phyloP scores from a whole-genome alignment of 108 stramenopile species.

The Craspedostauros australis region DNA sequence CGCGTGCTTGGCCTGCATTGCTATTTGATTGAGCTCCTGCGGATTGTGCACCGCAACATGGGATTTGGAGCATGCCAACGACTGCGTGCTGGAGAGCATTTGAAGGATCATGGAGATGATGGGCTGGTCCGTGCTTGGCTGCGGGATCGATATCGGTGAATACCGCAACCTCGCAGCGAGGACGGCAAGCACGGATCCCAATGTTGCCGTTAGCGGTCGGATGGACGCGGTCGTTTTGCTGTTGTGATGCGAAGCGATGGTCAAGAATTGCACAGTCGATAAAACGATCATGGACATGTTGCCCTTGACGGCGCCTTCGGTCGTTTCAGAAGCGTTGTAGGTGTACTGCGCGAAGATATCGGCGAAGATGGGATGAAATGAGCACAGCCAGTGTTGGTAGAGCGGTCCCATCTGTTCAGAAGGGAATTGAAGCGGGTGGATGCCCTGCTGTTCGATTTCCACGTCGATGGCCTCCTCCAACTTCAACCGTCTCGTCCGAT shows the following conservation, averaged over 20 bases:
- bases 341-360: conserved; percentile 7
- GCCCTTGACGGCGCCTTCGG: conserved; percentile 66
- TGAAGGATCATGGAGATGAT: conserved; percentile 49
- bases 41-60: conserved; percentile 4
- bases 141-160: conserved; percentile 25
- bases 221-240: conserved; percentile 1
- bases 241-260: conserved; percentile 9
- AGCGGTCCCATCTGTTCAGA: conserved; percentile 21
- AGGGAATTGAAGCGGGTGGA: conserved; percentile 7
- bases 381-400: conserved; percentile 4
- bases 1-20: conserved; percentile 23
- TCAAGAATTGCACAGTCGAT: conserved; percentile 26
- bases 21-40: conserved; percentile 12
- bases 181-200: conserved; percentile 54
- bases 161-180: conserved; percentile 56
- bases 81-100: conserved; percentile 19
- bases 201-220: conserved; percentile 46
- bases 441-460: conserved; percentile 32
- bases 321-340: conserved; percentile 3
- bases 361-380: conserved; percentile 4
- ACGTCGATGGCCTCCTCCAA: conserved; percentile 47
- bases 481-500: conserved; percentile 41
- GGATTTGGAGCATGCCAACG: background rate
- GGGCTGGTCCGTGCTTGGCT: conserved; percentile 29
- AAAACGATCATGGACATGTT: conserved; percentile 49